Evolutionary conservation across 208 protist species (phyloP), one percentile per base, ranked within the genome.

Genomic region (Wallacemonas sp.): DNA sequence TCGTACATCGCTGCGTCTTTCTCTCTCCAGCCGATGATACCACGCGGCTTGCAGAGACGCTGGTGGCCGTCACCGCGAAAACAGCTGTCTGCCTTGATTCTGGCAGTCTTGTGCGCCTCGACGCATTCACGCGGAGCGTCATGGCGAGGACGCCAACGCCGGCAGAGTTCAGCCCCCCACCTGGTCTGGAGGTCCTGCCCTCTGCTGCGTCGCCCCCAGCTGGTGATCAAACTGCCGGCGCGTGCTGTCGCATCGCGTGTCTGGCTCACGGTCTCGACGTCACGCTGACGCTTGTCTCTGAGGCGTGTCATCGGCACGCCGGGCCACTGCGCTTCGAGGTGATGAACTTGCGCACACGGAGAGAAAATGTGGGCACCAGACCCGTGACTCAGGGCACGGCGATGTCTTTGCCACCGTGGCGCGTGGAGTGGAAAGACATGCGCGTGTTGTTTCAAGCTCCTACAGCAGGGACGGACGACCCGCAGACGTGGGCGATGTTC

Each of bases 401-500:
- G 41, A 46, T 19, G 41, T 12, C 5, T 12, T 46, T 12, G 15
- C 41, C 41, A 46, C 41, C 41, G 17, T 13, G 6, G n/a, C 50
- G 50, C 32, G 29, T 57, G 5, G 10, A 33, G 30, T 57, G 50
- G 50, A 5, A 57, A 19, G 50, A 38, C 24, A 8, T 38, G 32
- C 50, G 29, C 24, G 50, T 57, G 26, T 32, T 57, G 50, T 57
- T 57, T 27, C 50, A n/a, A 37, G n/a, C n/a, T n/a, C n/a, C n/a
- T n/a, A n/a, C n/a, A n/a, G n/a, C n/a, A n/a, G n/a, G n/a, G n/a
- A n/a, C n/a, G 30, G 30, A 3, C 5, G n/a, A 34, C 24, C 15
- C 12, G 13, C 42, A 6, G 17, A 9, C 42, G 19, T 50, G 44
- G 46, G 46, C 50, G 6, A 13, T 38, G 50, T 32, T 57, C 5